Evolutionary conservation across 768 basidiomycete genomes (phyloP).

Genomic region (Lactarius trivialis): DNA sequence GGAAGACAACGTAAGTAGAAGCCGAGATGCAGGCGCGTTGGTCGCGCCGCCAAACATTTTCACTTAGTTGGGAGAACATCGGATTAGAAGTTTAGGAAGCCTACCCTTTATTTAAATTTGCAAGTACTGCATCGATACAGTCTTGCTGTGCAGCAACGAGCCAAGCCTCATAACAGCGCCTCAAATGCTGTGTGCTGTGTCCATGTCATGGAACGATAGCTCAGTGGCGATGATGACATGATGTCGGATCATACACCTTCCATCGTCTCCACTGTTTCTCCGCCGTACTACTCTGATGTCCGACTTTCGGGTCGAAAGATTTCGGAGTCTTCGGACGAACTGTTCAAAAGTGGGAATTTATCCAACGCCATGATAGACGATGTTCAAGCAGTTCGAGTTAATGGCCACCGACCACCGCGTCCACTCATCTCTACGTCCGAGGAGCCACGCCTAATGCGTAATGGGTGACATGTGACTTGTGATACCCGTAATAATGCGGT

Average conservation of each 20-base stretch:
- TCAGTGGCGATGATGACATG: neutral
- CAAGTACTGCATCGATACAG: neutral
- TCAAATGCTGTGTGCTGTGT: neutral
- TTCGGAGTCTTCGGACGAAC: no score
- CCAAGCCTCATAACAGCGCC: neutral
- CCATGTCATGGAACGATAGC: neutral
- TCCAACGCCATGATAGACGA: neutral
- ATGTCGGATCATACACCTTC: neutral
- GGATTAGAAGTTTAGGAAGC: no score
- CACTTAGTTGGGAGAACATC: neutral
- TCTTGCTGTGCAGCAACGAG: neutral
- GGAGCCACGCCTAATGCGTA: neutral
- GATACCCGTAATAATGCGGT: neutral
- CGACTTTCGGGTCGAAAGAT: no score
- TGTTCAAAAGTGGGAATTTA: neutral
- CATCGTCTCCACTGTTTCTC: neutral
- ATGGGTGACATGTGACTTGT: neutral
- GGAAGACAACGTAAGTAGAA: neutral
- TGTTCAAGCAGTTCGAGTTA: neutral
- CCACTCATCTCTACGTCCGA: neutral
- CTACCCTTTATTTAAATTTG: neutral
- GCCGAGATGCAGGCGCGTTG: neutral
- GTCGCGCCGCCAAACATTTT: no score
- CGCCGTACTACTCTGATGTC: neutral
- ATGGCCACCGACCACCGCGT: neutral